These are phyloP conservation scores for Botrytis fragariae DNA, from an alignment of 2,329 filamentous ascomycete genomes.

Conservation along the genomic window DNA sequence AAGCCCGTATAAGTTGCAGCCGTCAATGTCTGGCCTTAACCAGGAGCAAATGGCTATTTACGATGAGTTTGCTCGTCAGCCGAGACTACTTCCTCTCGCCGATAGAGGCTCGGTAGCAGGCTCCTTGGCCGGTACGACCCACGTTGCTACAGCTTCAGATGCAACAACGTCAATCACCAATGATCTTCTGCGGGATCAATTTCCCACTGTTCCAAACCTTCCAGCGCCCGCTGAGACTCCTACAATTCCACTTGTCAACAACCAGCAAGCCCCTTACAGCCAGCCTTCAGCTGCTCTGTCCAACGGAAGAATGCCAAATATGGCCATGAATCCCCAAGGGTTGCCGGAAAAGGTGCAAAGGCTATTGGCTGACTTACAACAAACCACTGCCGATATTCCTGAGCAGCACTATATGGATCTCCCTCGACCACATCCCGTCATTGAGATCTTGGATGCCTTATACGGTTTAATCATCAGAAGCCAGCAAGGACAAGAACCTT, in stretches of 20 bases:
- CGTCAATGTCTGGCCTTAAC: conserved; percentile 70
- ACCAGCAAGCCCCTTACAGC: conserved; percentile 55
- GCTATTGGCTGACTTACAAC: conserved; percentile 56
- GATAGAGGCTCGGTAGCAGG: conserved; percentile 17
- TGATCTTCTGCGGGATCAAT: conserved; percentile 63
- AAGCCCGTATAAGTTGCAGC: conserved; percentile 84
- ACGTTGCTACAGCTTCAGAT: conserved; percentile 58
- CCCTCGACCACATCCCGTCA: conserved; percentile 55
- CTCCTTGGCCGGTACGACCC: conserved; percentile 53
- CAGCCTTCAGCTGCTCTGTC: conserved; percentile 49
- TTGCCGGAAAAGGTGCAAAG: conserved; percentile 57
- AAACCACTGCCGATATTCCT: conserved; percentile 50
- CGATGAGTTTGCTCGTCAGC: conserved; percentile 89
- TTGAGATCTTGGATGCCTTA: conserved; percentile 62
- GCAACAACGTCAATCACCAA: conserved; percentile 61
- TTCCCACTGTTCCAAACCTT: conserved; percentile 54
- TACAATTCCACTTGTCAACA: conserved; percentile 48
- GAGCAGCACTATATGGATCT: conserved; percentile 61
- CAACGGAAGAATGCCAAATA: conserved; percentile 51
- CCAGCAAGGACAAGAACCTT: conserved; percentile 59
- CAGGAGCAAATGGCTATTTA: conserved; percentile 93
- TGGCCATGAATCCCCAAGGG: conserved; percentile 49
- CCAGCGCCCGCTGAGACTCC: conserved; percentile 60
- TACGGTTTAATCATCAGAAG: conserved; percentile 62
- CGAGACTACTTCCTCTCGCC: conserved; percentile 52